Percentiles rank a stretch among this genome's conserved stretches.
Conservation (phyloP, 768 basidiomycete species). For the Macrolepiota albuminosa region DNA sequence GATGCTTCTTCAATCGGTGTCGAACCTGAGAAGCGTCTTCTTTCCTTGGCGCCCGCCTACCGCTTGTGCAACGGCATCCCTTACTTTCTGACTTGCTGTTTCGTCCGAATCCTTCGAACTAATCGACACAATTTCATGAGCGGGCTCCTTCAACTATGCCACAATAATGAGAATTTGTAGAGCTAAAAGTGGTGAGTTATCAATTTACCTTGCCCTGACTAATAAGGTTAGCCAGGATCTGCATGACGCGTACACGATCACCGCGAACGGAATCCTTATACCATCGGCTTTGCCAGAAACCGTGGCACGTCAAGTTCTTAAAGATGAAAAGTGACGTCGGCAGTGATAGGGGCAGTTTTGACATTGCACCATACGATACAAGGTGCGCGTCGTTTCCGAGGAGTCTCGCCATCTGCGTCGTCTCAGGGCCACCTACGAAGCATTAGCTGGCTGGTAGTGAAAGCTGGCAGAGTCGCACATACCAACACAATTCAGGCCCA, state of each 20-base stretch:
- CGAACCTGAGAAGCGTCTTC: constrained; percentile 38
- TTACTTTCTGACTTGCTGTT: constrained; percentile 40
- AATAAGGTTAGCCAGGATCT: constrained; percentile 48
- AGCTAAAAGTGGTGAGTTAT: background rate
- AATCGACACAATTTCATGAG: constrained; percentile 64
- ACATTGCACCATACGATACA: constrained; percentile 90
- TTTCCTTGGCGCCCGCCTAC: constrained; percentile 33
- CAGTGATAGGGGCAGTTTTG: constrained; percentile 71
- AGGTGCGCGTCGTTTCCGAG: constrained; percentile 67
- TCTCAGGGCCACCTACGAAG: constrained; percentile 52
- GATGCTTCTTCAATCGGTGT: constrained; percentile 14
- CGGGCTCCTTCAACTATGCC: constrained; percentile 58
- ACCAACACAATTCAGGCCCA: constrained; percentile 50
- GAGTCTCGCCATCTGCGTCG: constrained; percentile 62
- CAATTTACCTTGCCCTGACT: constrained; percentile 44
- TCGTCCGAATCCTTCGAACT: constrained; percentile 30
- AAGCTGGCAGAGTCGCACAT: constrained; percentile 9
- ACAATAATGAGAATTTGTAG: background rate
- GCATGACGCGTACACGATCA: constrained; percentile 50
- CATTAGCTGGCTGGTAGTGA: background rate
- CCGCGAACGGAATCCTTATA: constrained; percentile 42
- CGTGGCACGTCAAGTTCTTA: constrained; percentile 70
- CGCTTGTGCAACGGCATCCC: constrained; percentile 39
- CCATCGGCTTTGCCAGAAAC: constrained; percentile 80
- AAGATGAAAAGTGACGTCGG: constrained; percentile 83